Evolutionary conservation across 2,329 filamentous ascomycete genomes (phyloP), one percentile per base, ranked within the genome.

Genomic region (Aspergillus proliferans): DNA sequence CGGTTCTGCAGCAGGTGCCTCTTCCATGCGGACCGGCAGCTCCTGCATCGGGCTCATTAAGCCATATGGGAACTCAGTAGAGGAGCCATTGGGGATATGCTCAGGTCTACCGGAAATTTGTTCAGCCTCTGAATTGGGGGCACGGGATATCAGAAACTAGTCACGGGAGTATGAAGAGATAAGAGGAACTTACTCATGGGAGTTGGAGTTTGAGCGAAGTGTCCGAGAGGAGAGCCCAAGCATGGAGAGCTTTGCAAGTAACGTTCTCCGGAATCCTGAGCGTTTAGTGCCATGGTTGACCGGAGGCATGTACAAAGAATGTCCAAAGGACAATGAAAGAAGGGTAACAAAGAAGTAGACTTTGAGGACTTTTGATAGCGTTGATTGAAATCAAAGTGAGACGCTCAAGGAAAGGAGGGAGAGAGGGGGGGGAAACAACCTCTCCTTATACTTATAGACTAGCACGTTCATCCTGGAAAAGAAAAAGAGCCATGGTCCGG

Each of bases 241-340:
- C 28, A 54, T 43, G 57, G 59, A 52, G 61, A 65, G 55, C 49
- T 62, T 58, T 58, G 54, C 63, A 60, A 64, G 46, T 28, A 65
- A 39, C 61, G 58, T 64, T 58, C 58, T 59, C 55, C 63, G 52
- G 58, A 60, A 56, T 49, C 58, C 42, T 60, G 57, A 50, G 61
- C 56, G 54, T 61, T 62, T 51, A 65, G 51, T 51, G 46, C 56
- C 53, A 47, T 44, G 45, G 43, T 47, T 57, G 56, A 57, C 62
- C 62, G 63, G 45, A 52, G 51, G 50, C 39, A 47, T 41, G 33
- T 39, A 10, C 24, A 38, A 15, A 49, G 6, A 39, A 41, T 40
- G 33, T 4, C 40, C 10, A 10, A 24, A 18, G 15, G 26, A 54
- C 18, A 44, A 24, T 8, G 14, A 10, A 19, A 21, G 5, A 10